A percentile compares a stretch with the other conserved stretches of the same genome.
Evolutionary conservation across 768 basidiomycete species (phyloP).

Genomic region (Pleurotus cornucopiae): DNA sequence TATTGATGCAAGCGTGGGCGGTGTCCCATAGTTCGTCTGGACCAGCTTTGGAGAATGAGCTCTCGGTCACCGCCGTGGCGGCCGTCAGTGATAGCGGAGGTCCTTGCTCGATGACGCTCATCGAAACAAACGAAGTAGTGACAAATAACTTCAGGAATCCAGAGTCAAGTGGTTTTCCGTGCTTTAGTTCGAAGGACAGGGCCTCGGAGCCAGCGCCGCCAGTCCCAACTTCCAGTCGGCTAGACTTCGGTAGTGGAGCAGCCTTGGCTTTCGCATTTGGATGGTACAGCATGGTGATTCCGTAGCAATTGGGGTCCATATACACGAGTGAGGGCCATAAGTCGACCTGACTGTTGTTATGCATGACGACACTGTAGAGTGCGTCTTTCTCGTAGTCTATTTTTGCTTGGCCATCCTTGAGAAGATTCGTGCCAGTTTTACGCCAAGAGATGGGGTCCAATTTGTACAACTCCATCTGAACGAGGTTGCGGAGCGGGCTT

Average conservation of each 20-base stretch:
- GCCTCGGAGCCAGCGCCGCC: conserved; percentile 42
- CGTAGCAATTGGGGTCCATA: conserved; percentile 55
- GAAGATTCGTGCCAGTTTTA: conserved; percentile 39
- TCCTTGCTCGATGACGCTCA: conserved; percentile 46
- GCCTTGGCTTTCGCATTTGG: conserved; percentile 29
- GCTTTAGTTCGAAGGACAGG: conserved; percentile 36
- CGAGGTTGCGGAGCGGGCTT: conserved; percentile 39
- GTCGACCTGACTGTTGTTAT: conserved; percentile 44
- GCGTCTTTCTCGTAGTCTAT: conserved; percentile 37
- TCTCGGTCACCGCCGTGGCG: background rate
- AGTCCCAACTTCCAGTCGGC: conserved; percentile 36
- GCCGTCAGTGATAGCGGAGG: conserved; percentile 11
- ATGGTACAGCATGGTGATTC: conserved; percentile 52
- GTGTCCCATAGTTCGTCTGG: conserved; percentile 27
- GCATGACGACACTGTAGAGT: conserved; percentile 44
- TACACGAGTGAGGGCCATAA: conserved; percentile 63
- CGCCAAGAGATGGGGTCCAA: conserved; percentile 41
- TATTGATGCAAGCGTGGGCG: conserved; percentile 21
- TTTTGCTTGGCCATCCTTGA: conserved; percentile 43
- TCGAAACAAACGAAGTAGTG: conserved; percentile 43
- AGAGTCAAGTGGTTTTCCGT: conserved; percentile 32
- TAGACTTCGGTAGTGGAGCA: conserved; percentile 42
- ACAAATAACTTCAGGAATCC: conserved; percentile 59
- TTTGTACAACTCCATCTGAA: conserved; percentile 50
- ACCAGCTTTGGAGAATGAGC: background rate